phyloP scores from a whole-genome alignment of 2,329 filamentous ascomycete species.

The Trichoderma harzianum region DNA sequence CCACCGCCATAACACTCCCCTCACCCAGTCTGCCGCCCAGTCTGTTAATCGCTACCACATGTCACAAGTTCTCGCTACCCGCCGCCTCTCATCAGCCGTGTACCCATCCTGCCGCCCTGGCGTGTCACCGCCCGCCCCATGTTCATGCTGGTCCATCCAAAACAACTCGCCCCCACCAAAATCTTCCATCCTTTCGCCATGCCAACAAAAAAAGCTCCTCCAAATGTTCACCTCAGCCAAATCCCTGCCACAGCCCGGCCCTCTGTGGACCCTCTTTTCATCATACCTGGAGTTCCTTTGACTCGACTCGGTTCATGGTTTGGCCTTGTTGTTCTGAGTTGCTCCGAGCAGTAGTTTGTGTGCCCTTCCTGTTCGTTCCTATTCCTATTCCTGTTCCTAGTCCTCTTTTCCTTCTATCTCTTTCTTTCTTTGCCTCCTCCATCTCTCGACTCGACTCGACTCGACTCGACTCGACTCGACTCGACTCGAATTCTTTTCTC shows the following conservation, averaged over 20 bases:
- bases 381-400: not conserved
- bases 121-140: not conserved
- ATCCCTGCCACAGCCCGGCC: not conserved
- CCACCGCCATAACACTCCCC: not conserved
- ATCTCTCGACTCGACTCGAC: not conserved
- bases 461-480: not conserved
- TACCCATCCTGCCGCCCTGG: not conserved
- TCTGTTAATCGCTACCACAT: not conserved
- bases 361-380: not conserved
- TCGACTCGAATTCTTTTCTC: not conserved
- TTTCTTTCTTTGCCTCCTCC: not conserved
- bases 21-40: not conserved
- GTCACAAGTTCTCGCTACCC: not conserved
- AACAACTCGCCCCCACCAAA: conserved; percentile 5
- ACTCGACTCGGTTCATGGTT: not conserved
- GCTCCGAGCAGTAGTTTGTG: not conserved
- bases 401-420: not conserved
- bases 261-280: conserved; percentile 1
- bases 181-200: not conserved
- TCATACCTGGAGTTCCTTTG: not conserved
- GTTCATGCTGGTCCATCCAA: not conserved
- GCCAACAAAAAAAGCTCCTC: not conserved
- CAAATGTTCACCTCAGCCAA: not conserved
- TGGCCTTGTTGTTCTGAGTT: not conserved
- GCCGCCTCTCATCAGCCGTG: not conserved